A percentile compares a stretch with the other conserved stretches of the same genome.
These are phyloP conservation scores for Parathielavia appendiculata DNA, from an alignment of 495 filamentous ascomycete species.

Conservation along the genomic window DNA sequence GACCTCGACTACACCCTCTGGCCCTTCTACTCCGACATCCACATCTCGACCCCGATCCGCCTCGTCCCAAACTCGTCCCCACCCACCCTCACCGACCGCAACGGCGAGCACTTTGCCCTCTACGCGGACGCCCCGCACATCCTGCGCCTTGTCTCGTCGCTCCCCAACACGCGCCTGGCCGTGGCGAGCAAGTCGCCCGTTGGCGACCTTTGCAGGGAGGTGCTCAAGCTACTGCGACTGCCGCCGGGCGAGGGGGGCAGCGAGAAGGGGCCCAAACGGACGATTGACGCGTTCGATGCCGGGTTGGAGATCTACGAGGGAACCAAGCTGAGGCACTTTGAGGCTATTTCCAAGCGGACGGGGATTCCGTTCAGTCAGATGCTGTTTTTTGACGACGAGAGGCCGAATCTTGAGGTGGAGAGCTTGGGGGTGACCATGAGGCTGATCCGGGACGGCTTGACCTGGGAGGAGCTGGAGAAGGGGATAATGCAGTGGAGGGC, in stretches of 20 bases:
- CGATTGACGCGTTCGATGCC: slow-evolving; percentile 75
- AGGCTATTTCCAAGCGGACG: slow-evolving; percentile 60
- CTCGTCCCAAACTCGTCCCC: slow-evolving; percentile 48
- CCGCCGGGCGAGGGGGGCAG: slow-evolving; percentile 21
- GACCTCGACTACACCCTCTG: slow-evolving; percentile 97
- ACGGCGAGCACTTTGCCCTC: slow-evolving; percentile 74
- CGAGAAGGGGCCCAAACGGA: slow-evolving; percentile 41
- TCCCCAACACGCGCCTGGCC: slow-evolving; percentile 55
- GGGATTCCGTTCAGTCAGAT: slow-evolving; percentile 71
- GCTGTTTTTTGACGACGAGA: slow-evolving; percentile 96
- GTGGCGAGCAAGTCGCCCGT: slow-evolving; percentile 79
- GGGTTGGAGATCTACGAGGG: slow-evolving; percentile 82
- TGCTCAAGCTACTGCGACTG: slow-evolving; percentile 68
- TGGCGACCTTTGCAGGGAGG: slow-evolving; percentile 72
- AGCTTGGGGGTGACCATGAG: slow-evolving; percentile 77
- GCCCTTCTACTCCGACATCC: slow-evolving; percentile 97
- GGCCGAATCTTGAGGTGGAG: slow-evolving; percentile 80
- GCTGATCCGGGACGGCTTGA: slow-evolving; percentile 70
- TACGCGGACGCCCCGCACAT: slow-evolving; percentile 73
- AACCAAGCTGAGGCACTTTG: slow-evolving; percentile 81
- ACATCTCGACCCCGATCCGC: slow-evolving; percentile 77
- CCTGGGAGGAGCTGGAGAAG: slow-evolving; percentile 68
- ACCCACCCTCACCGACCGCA: slow-evolving; percentile 49
- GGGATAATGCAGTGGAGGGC: slow-evolving; percentile 75
- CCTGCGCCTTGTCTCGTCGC: slow-evolving; percentile 52